These are phyloP conservation scores for Arthrobotrys entomopaga DNA, from an alignment of 2,329 filamentous ascomycete species.

Conservation along the genomic window DNA sequence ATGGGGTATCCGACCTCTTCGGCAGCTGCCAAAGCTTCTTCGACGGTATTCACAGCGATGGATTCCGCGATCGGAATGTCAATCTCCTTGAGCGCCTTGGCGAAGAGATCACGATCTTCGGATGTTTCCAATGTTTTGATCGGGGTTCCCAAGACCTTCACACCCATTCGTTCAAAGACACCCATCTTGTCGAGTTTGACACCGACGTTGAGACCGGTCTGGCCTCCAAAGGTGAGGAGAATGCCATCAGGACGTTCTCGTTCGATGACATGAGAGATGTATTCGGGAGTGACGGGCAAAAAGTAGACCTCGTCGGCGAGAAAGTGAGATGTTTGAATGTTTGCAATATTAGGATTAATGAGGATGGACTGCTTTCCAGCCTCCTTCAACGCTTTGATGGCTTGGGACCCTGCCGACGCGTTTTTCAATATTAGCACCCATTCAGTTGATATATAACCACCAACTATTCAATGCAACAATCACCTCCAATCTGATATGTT, in stretches of 20 bases:
- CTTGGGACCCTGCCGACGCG: conserved; percentile 79
- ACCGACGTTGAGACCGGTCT: conserved; percentile 95
- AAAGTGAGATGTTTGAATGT: conserved; percentile 95
- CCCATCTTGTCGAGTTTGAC: conserved; percentile 97
- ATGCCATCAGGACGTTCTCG: conserved; percentile 95
- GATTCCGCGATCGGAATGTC: conserved; percentile 97
- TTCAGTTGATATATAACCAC: background rate
- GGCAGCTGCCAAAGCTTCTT: conserved; percentile 89
- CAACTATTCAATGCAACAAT: too few relatives aligned
- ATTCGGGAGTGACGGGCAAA: conserved; percentile 95
- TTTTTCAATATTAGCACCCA: conserved; percentile 37
- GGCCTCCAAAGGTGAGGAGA: conserved; percentile 95
- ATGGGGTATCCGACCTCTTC: conserved; percentile 92
- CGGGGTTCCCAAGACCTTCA: conserved; percentile 94
- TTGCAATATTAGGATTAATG: conserved; percentile 98
- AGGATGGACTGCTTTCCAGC: conserved; percentile 89
- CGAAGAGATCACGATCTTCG: conserved; percentile 95
- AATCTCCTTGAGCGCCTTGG: conserved; percentile 95
- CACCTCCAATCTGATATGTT: too few relatives aligned
- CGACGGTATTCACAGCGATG: conserved; percentile 88
- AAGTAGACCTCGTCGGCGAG: conserved; percentile 98
- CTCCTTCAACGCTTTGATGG: conserved; percentile 95
- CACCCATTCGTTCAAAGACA: conserved; percentile 92
- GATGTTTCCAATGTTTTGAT: conserved; percentile 92
- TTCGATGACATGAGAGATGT: conserved; percentile 97